Percentiles rank a stretch among this genome's conserved stretches.
Evolutionary conservation across 1,284 basidiomycete species (phyloP).

Genomic region (Ganoderma lucidum): DNA sequence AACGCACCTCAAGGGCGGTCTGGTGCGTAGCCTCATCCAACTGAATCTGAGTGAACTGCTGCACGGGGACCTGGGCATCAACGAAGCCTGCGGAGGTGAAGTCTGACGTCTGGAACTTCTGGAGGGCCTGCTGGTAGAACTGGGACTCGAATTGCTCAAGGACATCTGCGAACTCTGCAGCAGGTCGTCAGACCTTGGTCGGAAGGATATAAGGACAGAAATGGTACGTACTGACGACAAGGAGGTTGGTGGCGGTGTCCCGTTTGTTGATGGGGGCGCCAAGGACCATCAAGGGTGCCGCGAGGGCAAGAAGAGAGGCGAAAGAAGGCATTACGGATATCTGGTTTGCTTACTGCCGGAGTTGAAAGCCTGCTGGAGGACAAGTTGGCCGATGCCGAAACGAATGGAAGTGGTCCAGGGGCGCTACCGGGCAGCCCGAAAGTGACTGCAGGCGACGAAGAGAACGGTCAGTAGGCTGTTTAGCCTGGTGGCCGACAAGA

Average conservation of each 20-base stretch:
- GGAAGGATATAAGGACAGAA: not conserved
- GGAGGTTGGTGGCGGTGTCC: conserved; percentile 52
- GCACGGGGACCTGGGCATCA: conserved; percentile 60
- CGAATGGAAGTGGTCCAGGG: conserved; percentile 59
- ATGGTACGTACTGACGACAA: conserved; percentile 66
- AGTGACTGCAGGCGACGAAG: conserved; percentile 37
- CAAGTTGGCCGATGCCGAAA: conserved; percentile 48
- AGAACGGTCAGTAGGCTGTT: not conserved
- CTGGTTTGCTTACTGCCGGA: conserved; percentile 47
- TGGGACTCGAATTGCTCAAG: conserved; percentile 76
- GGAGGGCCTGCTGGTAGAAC: conserved; percentile 76
- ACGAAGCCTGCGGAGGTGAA: conserved; percentile 77
- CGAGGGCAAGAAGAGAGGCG: conserved; percentile 50
- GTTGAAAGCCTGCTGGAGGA: conserved; percentile 56
- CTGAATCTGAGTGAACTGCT: conserved; percentile 69
- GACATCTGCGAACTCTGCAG: conserved; percentile 75
- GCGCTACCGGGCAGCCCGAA: conserved; percentile 75
- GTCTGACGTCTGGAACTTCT: conserved; percentile 70
- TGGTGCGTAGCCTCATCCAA: conserved; percentile 72
- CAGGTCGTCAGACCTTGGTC: not conserved
- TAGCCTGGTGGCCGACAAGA: not conserved
- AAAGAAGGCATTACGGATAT: conserved; percentile 49
- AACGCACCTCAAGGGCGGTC: conserved; percentile 55
- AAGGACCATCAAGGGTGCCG: conserved; percentile 56
- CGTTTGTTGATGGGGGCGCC: conserved; percentile 57